phyloP scores from a whole-genome alignment of 2,329 filamentous ascomycete species.

The Aspergillus tanneri region DNA sequence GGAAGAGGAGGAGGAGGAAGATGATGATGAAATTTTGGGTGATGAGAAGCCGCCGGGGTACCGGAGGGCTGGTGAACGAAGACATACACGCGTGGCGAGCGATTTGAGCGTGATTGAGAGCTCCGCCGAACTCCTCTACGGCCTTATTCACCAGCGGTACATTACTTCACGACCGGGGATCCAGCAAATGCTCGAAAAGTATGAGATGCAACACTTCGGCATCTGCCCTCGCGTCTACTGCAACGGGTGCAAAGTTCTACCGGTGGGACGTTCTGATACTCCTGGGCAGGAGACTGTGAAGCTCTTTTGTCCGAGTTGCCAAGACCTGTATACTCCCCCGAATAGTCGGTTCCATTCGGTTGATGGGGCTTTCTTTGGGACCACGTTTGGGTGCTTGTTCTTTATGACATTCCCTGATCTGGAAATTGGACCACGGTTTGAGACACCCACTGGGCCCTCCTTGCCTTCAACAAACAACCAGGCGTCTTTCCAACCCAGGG shows the following conservation, averaged over 20 bases:
- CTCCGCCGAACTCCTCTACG: slow-evolving; percentile 96
- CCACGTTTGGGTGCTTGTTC: slow-evolving; percentile 94
- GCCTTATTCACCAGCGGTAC: slow-evolving; percentile 96
- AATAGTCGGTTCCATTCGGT: slow-evolving; percentile 97
- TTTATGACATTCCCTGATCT: slow-evolving; percentile 98
- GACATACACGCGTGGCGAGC: slow-evolving; percentile 83
- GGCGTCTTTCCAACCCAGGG: slow-evolving; percentile 45
- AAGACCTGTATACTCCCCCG: slow-evolving; percentile 95
- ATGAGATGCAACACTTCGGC: slow-evolving; percentile 94
- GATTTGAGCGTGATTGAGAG: slow-evolving; percentile 95
- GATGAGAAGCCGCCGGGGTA: slow-evolving; percentile 50
- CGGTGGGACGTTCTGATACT: slow-evolving; percentile 90
- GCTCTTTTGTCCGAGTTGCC: slow-evolving; percentile 93
- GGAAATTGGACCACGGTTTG: slow-evolving; percentile 72
- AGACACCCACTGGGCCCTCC: slow-evolving; percentile 38
- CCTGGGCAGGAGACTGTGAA: slow-evolving; percentile 97
- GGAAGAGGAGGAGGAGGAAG: slow-evolving; percentile 65
- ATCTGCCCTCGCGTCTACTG: slow-evolving; percentile 93
- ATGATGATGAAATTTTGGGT: slow-evolving; percentile 65
- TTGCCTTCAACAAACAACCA: slow-evolving; percentile 33
- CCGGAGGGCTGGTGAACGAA: slow-evolving; percentile 61
- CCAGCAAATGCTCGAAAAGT: slow-evolving; percentile 99
- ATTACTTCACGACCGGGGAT: slow-evolving; percentile 96
- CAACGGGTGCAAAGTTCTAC: slow-evolving; percentile 83
- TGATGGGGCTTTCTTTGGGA: slow-evolving; percentile 96